Percentiles rank a stretch among this genome's conserved stretches.
These are phyloP conservation scores for Dendrobium officinale DNA, from an alignment of 106 monocot species.

Conservation along the genomic window DNA sequence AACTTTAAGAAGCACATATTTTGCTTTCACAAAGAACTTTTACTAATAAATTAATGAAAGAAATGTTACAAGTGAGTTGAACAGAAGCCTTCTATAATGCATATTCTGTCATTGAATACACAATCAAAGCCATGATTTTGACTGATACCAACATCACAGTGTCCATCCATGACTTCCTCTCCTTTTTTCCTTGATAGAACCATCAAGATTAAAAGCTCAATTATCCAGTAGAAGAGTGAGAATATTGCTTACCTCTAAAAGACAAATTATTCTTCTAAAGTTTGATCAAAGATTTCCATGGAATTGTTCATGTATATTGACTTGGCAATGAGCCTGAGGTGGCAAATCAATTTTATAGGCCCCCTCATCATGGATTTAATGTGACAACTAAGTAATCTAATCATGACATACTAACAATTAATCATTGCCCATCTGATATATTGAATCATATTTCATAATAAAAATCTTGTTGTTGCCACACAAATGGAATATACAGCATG, in stretches of 20 bases:
- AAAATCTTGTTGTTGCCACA: slow-evolving; percentile 1
- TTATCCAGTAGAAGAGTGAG: background rate
- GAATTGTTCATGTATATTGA: background rate
- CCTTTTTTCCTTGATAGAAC: too few relatives aligned
- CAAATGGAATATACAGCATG: background rate
- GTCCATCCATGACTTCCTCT: too few relatives aligned
- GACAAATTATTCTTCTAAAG: background rate
- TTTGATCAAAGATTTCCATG: background rate
- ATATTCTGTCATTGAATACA: too few relatives aligned
- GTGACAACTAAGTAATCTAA: background rate
- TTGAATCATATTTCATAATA: background rate
- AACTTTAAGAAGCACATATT: too few relatives aligned
- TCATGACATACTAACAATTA: background rate
- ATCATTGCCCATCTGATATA: background rate
- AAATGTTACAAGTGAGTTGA: background rate
- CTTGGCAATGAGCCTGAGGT: background rate
- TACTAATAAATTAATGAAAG: background rate
- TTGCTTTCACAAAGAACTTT: too few relatives aligned
- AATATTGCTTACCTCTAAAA: slow-evolving; percentile 5
- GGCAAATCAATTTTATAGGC: background rate
- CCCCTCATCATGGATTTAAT: background rate
- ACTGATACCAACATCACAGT: background rate
- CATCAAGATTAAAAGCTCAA: background rate
- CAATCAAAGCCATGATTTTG: background rate
- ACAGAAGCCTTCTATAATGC: too few relatives aligned